Percentiles rank a stretch among this genome's conserved stretches.
Evolutionary conservation across 345 rosid species (phyloP).

Genomic region (Brassica incana): DNA sequence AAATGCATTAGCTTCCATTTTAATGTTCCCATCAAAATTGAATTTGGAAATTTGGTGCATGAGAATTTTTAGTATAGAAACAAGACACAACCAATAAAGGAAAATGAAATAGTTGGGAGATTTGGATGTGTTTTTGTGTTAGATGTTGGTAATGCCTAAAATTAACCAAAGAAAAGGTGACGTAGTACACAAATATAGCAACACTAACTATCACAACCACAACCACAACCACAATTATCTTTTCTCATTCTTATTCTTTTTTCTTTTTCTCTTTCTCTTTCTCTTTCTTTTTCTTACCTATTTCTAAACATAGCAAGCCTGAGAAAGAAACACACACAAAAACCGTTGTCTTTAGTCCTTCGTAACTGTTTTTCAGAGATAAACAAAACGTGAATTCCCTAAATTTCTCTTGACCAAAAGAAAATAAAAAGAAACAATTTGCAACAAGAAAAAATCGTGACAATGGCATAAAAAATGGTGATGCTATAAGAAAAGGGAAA

Average conservation of each 20-base stretch:
- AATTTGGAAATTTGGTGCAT: background rate
- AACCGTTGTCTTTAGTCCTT: too few relatives aligned
- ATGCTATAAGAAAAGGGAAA: constrained; percentile 5
- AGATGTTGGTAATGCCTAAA: constrained; percentile 25
- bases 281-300: background rate
- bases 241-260: background rate
- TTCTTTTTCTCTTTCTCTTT: background rate
- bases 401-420: constrained; percentile 14
- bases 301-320: constrained; percentile 1
- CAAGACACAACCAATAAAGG: background rate
- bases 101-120: background rate
- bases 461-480: constrained; percentile 3
- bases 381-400: background rate
- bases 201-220: constrained; percentile 15
- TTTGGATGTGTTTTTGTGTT: constrained; percentile 10
- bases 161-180: constrained; percentile 19
- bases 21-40: too few relatives aligned
- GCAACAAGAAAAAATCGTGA: background rate
- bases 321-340: too few relatives aligned
- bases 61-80: background rate
- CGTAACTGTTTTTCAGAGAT: too few relatives aligned
- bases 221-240: constrained; percentile 24
- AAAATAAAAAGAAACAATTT: background rate
- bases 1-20: too few relatives aligned
- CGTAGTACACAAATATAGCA: constrained; percentile 31